Percentiles rank a stretch among this genome's conserved stretches.
Evolutionary conservation across 2,329 filamentous ascomycete genomes (phyloP).

Genomic region (Sarocladiaceae sp.): DNA sequence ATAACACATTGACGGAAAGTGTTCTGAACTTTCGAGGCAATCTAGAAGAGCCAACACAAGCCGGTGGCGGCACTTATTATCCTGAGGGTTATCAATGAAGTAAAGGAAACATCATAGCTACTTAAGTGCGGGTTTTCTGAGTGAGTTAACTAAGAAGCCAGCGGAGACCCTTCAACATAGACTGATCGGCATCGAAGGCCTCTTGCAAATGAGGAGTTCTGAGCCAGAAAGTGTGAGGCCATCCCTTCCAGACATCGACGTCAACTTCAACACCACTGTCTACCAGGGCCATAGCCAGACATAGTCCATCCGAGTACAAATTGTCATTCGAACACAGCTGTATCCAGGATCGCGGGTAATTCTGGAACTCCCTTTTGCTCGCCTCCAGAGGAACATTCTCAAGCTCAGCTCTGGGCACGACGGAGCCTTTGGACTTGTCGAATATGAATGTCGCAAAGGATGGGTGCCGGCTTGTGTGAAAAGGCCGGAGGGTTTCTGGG

Average conservation of each 20-base stretch:
- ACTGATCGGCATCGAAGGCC: slow-evolving; percentile 33
- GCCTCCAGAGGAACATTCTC: slow-evolving; percentile 36
- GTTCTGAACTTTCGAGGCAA: slow-evolving; percentile 14
- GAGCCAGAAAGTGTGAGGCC: slow-evolving; percentile 49
- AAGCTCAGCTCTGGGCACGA: slow-evolving; percentile 33
- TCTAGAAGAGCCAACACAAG: slow-evolving; percentile 9
- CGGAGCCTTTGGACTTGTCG: slow-evolving; percentile 24
- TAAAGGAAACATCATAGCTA: no score
- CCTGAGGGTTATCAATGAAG: slow-evolving; percentile 1
- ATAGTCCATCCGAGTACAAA: slow-evolving; percentile 44
- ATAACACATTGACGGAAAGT: slow-evolving; percentile 12
- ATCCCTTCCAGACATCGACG: slow-evolving; percentile 37
- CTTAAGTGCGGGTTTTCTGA: no score
- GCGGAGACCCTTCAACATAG: slow-evolving; percentile 33
- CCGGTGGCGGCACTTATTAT: neutral
- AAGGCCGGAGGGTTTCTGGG: slow-evolving; percentile 24
- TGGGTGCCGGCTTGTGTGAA: slow-evolving; percentile 33
- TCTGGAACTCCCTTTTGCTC: slow-evolving; percentile 19
- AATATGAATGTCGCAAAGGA: slow-evolving; percentile 30
- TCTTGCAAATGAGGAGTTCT: slow-evolving; percentile 34
- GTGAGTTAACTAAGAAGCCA: slow-evolving; percentile 29
- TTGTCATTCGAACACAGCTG: slow-evolving; percentile 45
- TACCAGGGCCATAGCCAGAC: slow-evolving; percentile 37
- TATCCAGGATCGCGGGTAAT: slow-evolving; percentile 37
- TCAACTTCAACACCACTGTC: slow-evolving; percentile 32